Evolutionary conservation across 1,139 yeast genomes (phyloP).

Genomic region (Candida sojae): DNA sequence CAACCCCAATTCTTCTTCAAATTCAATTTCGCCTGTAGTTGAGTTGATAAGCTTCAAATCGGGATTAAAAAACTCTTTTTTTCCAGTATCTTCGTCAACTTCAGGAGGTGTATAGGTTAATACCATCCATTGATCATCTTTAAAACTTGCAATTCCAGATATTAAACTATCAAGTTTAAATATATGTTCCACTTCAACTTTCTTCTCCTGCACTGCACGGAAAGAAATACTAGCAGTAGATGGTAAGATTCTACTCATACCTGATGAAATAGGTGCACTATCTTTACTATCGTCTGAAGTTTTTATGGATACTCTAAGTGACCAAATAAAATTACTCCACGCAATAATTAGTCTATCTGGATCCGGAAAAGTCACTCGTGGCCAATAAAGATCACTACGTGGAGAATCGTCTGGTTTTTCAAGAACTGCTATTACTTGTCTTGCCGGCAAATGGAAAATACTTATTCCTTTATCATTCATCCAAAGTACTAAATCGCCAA

Average conservation of each 20-base stretch:
- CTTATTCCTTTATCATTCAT: slow-evolving; percentile 82
- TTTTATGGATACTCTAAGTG: slow-evolving; percentile 51
- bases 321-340: slow-evolving; percentile 85
- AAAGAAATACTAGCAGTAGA: slow-evolving; percentile 71
- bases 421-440: slow-evolving; percentile 48
- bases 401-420: slow-evolving; percentile 62
- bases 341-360: slow-evolving; percentile 71
- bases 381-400: slow-evolving; percentile 84
- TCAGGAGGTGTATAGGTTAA: slow-evolving; percentile 55
- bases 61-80: slow-evolving; percentile 48
- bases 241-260: slow-evolving; percentile 45
- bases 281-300: slow-evolving; percentile 18
- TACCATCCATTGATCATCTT: slow-evolving; percentile 63
- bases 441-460: slow-evolving; percentile 51
- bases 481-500: slow-evolving; percentile 76
- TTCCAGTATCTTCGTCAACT: slow-evolving; percentile 23
- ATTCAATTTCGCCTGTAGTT: slow-evolving; percentile 69
- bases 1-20: slow-evolving; percentile 79
- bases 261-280: slow-evolving; percentile 20
- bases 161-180: slow-evolving; percentile 60
- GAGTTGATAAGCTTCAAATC: slow-evolving; percentile 72
- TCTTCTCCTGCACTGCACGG: slow-evolving; percentile 55
- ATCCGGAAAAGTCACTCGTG: slow-evolving; percentile 70
- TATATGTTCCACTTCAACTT: slow-evolving; percentile 57
- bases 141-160: slow-evolving; percentile 77